These are phyloP conservation scores for Ashbya aceris DNA, from an alignment of 1,139 yeast genomes.

Conservation along the genomic window DNA sequence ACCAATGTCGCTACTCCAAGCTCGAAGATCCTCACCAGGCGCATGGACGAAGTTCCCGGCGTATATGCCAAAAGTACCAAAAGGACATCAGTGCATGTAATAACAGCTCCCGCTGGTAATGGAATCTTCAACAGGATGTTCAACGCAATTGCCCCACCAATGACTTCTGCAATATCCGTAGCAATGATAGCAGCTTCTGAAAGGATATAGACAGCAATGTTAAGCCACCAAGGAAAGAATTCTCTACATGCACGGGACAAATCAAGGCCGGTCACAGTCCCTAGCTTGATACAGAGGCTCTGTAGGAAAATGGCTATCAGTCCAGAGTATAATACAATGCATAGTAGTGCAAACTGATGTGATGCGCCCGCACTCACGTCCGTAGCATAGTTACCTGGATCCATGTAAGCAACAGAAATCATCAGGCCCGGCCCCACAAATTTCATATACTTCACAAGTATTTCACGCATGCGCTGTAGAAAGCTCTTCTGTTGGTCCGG, in stretches of 20 bases:
- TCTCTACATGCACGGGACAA: constrained; percentile 61
- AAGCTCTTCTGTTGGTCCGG: background rate
- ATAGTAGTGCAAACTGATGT: constrained; percentile 52
- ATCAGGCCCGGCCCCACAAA: constrained; percentile 74
- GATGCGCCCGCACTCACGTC: constrained; percentile 72
- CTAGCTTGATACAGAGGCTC: constrained; percentile 60
- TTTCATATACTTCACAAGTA: constrained; percentile 40
- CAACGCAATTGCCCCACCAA: constrained; percentile 79
- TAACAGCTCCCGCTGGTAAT: constrained; percentile 66
- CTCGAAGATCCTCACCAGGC: constrained; percentile 57
- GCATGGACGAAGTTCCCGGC: constrained; percentile 57
- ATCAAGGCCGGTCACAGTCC: constrained; percentile 74
- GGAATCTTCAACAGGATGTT: constrained; percentile 63
- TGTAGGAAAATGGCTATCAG: constrained; percentile 69
- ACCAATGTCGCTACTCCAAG: constrained; percentile 57
- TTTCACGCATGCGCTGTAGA: constrained; percentile 3
- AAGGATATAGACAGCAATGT: constrained; percentile 47
- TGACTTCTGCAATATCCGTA: constrained; percentile 80
- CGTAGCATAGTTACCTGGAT: constrained; percentile 80
- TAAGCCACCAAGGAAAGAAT: constrained; percentile 53
- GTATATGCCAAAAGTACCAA: constrained; percentile 66
- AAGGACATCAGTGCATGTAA: constrained; percentile 64
- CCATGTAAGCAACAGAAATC: constrained; percentile 74
- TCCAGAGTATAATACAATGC: constrained; percentile 58
- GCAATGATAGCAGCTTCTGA: constrained; percentile 79